These are phyloP conservation scores for Helotiales sp. DNA, from an alignment of 2,329 filamentous ascomycete genomes.

Conservation along the genomic window DNA sequence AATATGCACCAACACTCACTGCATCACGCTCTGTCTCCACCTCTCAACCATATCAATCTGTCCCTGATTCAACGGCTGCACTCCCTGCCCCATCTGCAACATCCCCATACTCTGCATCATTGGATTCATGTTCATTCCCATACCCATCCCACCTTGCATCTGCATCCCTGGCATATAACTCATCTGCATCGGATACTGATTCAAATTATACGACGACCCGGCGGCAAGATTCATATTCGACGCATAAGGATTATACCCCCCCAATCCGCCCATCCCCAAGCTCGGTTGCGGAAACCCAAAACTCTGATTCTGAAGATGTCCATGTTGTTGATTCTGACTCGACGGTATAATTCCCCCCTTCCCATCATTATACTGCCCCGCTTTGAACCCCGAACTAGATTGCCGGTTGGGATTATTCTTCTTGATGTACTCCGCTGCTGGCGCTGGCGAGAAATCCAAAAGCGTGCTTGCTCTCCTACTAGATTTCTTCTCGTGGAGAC, in stretches of 20 bases:
- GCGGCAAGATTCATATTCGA: background rate
- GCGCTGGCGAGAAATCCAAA: slow-evolving; percentile 25
- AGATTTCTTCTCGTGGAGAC: slow-evolving; percentile 32
- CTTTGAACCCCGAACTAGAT: slow-evolving; percentile 21
- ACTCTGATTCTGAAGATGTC: slow-evolving; percentile 16
- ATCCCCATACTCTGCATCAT: slow-evolving; percentile 17
- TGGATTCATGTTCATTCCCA: slow-evolving; percentile 21
- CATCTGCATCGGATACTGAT: slow-evolving; percentile 22
- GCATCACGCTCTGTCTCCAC: slow-evolving; percentile 38
- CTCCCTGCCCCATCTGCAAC: slow-evolving; percentile 24
- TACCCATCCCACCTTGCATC: slow-evolving; percentile 8
- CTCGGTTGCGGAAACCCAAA: slow-evolving; percentile 29
- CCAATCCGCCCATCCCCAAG: slow-evolving; percentile 16
- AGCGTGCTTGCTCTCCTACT: slow-evolving; percentile 28
- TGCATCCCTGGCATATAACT: slow-evolving; percentile 20
- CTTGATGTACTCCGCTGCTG: background rate
- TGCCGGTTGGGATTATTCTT: background rate
- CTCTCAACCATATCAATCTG: slow-evolving; percentile 38
- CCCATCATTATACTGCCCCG: slow-evolving; percentile 27
- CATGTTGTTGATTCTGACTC: slow-evolving; percentile 4
- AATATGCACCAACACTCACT: too few species aligned
- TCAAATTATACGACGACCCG: background rate
- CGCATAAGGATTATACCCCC: slow-evolving; percentile 25
- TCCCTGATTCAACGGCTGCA: slow-evolving; percentile 31
- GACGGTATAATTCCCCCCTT: slow-evolving; percentile 23